phyloP scores from a whole-genome alignment of 352 stramenopile species.

The Globisporangium perplexum region DNA sequence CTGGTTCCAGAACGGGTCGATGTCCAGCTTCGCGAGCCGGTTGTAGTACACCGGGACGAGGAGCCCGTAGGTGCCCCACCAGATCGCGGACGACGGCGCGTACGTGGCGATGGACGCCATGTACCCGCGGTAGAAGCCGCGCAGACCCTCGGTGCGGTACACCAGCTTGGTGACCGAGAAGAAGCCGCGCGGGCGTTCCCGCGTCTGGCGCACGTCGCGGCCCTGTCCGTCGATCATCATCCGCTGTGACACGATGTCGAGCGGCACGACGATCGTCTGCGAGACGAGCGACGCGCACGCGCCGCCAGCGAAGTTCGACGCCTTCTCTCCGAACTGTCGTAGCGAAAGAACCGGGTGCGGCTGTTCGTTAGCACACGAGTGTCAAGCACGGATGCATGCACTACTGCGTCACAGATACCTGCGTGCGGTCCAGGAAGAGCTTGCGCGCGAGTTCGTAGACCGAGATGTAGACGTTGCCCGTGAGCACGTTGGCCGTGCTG shows the following conservation, averaged over 20 bases:
- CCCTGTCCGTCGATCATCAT: slow-evolving; percentile 88
- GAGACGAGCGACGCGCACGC: slow-evolving; percentile 74
- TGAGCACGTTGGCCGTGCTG: slow-evolving; percentile 80
- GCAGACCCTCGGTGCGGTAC: slow-evolving; percentile 55
- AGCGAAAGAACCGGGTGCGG: neutral
- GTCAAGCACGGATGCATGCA: neutral
- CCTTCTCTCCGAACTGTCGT: slow-evolving; percentile 46
- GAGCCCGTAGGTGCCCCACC: slow-evolving; percentile 85
- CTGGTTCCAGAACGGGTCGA: slow-evolving; percentile 82
- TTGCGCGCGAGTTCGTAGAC: slow-evolving; percentile 84
- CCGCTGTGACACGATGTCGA: slow-evolving; percentile 86
- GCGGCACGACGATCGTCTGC: slow-evolving; percentile 81
- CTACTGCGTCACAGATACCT: slow-evolving; percentile 25
- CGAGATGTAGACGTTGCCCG: slow-evolving; percentile 88
- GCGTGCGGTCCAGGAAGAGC: slow-evolving; percentile 49
- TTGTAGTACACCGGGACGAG: slow-evolving; percentile 73
- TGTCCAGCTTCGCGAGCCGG: slow-evolving; percentile 40
- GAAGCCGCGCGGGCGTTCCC: slow-evolving; percentile 53
- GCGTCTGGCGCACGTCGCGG: slow-evolving; percentile 46
- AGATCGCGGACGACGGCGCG: slow-evolving; percentile 80
- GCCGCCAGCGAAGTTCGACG: slow-evolving; percentile 72
- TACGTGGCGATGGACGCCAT: slow-evolving; percentile 82
- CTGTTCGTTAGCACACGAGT: neutral
- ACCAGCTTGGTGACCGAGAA: slow-evolving; percentile 55
- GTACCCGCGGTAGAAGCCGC: slow-evolving; percentile 83